Conservation (phyloP, 2,329 filamentous ascomycete species). For the Colletotrichum sidae region DNA sequence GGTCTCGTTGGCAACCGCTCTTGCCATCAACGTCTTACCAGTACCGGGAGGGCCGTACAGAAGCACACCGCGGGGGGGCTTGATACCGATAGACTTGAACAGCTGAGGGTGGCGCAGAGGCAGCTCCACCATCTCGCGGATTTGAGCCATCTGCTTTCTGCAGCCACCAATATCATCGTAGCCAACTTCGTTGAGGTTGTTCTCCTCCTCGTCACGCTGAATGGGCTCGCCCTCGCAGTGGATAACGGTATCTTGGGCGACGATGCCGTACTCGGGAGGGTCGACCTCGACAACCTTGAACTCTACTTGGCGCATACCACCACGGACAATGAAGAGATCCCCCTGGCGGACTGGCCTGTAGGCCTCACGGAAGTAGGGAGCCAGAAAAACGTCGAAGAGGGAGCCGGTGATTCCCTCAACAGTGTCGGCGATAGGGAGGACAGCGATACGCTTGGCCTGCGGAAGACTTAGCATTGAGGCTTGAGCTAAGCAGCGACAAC, state of each 20-base stretch:
- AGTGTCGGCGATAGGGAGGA: slow-evolving; percentile 97
- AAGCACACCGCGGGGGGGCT: slow-evolving; percentile 97
- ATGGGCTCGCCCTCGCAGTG: slow-evolving; percentile 98
- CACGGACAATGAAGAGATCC: slow-evolving; percentile 96
- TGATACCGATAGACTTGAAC: slow-evolving; percentile 99
- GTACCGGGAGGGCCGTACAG: slow-evolving; percentile 98
- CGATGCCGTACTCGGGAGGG: slow-evolving; percentile 97
- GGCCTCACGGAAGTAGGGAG: slow-evolving; percentile 98
- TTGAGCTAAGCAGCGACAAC: neutral
- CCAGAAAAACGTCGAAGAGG: slow-evolving; percentile 98
- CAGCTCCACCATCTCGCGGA: slow-evolving; percentile 97
- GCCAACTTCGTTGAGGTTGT: slow-evolving; percentile 98
- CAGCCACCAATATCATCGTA: slow-evolving; percentile 99
- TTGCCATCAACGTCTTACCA: slow-evolving; percentile 99
- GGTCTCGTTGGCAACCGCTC: slow-evolving; percentile 98
- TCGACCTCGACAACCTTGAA: slow-evolving; percentile 99
- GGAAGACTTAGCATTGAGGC: slow-evolving; percentile 41
- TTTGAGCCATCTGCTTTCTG: slow-evolving; percentile 99
- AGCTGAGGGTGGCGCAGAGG: slow-evolving; percentile 96
- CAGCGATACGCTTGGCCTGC: slow-evolving; percentile 97
- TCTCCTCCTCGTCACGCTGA: slow-evolving; percentile 98
- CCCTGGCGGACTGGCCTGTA: slow-evolving; percentile 98
- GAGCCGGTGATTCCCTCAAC: slow-evolving; percentile 98
- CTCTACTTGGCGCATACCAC: slow-evolving; percentile 98
- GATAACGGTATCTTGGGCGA: slow-evolving; percentile 98